A percentile compares a stretch with the other conserved stretches of the same genome.
Conservation (phyloP, 2,329 filamentous ascomycete genomes). For the Plectosphaerella plurivora region DNA sequence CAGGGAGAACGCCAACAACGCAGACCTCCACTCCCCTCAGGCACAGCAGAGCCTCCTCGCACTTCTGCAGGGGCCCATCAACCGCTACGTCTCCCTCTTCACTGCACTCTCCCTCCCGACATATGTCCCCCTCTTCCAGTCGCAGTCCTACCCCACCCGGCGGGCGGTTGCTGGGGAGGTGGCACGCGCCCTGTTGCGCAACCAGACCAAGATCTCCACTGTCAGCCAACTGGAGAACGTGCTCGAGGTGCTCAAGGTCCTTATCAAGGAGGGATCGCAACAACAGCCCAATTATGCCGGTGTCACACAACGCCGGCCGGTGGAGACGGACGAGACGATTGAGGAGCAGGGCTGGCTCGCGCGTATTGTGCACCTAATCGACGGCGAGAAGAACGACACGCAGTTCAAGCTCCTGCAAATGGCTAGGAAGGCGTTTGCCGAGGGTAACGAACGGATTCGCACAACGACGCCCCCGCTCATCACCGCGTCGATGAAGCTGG, state of each 20-base stretch:
- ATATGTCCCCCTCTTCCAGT: constrained; percentile 84
- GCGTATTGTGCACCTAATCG: constrained; percentile 82
- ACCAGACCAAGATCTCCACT: constrained; percentile 74
- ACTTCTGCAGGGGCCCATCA: constrained; percentile 84
- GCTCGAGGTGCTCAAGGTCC: constrained; percentile 79
- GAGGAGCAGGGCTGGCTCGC: constrained; percentile 98
- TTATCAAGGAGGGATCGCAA: constrained; percentile 91
- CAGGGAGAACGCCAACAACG: constrained; percentile 83
- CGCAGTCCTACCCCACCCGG: constrained; percentile 88
- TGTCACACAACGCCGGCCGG: constrained; percentile 66
- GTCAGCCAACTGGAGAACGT: constrained; percentile 81
- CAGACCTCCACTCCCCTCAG: constrained; percentile 85
- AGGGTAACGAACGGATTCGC: constrained; percentile 92
- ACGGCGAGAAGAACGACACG: constrained; percentile 81
- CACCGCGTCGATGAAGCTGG: constrained; percentile 84
- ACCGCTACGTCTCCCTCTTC: constrained; percentile 88
- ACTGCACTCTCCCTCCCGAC: constrained; percentile 91
- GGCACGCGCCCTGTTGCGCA: constrained; percentile 74
- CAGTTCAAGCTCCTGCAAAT: constrained; percentile 93
- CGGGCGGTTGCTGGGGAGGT: constrained; percentile 89
- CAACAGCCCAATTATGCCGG: constrained; percentile 80
- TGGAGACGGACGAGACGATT: constrained; percentile 93
- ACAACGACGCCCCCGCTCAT: constrained; percentile 93
- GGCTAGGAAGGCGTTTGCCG: constrained; percentile 77
- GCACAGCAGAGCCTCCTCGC: constrained; percentile 87